phyloP scores from a whole-genome alignment of 768 basidiomycete genomes.

The Auricularia heimuer region DNA sequence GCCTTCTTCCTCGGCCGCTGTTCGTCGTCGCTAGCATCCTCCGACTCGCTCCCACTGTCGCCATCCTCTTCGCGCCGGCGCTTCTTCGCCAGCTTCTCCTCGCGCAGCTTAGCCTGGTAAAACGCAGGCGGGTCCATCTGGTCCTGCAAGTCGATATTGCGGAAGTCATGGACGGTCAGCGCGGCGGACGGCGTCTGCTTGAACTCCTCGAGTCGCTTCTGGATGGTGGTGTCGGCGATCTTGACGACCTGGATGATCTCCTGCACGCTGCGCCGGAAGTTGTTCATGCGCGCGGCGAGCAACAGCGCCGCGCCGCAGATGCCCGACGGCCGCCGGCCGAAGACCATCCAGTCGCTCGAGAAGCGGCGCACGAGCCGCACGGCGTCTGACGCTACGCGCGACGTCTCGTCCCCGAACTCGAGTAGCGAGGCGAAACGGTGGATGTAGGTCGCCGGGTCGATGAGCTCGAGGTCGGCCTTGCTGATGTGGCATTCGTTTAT shows the following conservation, averaged over 20 bases:
- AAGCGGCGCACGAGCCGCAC: constrained; percentile 89
- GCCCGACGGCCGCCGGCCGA: constrained; percentile 89
- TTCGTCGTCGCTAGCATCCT: constrained; percentile 17
- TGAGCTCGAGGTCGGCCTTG: constrained; percentile 54
- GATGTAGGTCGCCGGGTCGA: constrained; percentile 96
- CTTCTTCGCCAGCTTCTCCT: constrained; percentile 27
- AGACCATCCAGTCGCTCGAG: constrained; percentile 95
- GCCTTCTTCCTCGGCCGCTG: constrained; percentile 20
- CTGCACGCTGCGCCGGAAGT: constrained; percentile 84
- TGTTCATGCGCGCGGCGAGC: constrained; percentile 97
- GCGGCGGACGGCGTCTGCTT: constrained; percentile 78
- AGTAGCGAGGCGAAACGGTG: constrained; percentile 89
- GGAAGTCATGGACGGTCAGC: constrained; percentile 81
- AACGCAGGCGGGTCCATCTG: constrained; percentile 90
- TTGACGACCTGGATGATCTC: constrained; percentile 99
- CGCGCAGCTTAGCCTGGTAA: constrained; percentile 63
- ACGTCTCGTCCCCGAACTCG: constrained; percentile 92
- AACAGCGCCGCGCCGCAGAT: constrained; percentile 95
- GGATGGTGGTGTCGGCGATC: constrained; percentile 90
- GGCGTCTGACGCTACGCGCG: constrained; percentile 86
- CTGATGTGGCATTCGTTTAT: constrained; percentile 72
- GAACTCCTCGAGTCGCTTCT: constrained; percentile 92
- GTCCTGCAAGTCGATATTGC: constrained; percentile 84
- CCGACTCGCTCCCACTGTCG: constrained; percentile 8
- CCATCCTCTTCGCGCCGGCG: constrained; percentile 23